Evolutionary conservation across 108 stramenopile species (phyloP), one percentile per base, ranked within the genome.

Genomic region (Skeletonema costatum): DNA sequence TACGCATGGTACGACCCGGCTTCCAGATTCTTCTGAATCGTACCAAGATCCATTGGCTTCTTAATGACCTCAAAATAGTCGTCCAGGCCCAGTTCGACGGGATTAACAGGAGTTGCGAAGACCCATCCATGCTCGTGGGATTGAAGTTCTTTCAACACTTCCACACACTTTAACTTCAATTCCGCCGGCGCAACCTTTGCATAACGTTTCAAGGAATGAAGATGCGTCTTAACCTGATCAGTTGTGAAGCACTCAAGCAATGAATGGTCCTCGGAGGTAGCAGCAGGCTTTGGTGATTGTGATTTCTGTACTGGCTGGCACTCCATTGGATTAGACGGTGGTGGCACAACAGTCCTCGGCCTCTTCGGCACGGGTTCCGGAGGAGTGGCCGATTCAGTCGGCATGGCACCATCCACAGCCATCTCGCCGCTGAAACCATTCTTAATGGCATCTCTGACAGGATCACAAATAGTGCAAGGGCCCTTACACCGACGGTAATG

Each of bases 1-100:
- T 97, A 86, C 3, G 83, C 71, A 39, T 94, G 92, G 81, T 98
- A 98, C 5, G 73, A 82, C 9, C 92, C 91, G 64, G 56, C 83
- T 21, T 98, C 98, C 0, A 98, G 69, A 59, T 86, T 87, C 63
- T 95, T 96, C 62, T 89, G 87, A 30, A 97, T 85, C 2, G 97
- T 98, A 19, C 97, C 97, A 36, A 99, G 86, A 84, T 99, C 99
- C 98, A 99, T 99, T 4, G 98, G 97, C 62, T 95, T 87, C 70
- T 97, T 97, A 63, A 97, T 97, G 32, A 94, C 81, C 5, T 93
- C 90, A 78, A 93, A 93, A 74, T 99, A 99, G 75, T 97, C 97
- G 0, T 93, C 91, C 59, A 98, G 78, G 10, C 93, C 87, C 51
- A 98, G 87, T 70, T 93, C 96, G 10, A 89, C 91, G 14, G 96